Evolutionary conservation across 2,329 filamentous ascomycete species (phyloP).

Genomic region (Fusarium drepaniforme): DNA sequence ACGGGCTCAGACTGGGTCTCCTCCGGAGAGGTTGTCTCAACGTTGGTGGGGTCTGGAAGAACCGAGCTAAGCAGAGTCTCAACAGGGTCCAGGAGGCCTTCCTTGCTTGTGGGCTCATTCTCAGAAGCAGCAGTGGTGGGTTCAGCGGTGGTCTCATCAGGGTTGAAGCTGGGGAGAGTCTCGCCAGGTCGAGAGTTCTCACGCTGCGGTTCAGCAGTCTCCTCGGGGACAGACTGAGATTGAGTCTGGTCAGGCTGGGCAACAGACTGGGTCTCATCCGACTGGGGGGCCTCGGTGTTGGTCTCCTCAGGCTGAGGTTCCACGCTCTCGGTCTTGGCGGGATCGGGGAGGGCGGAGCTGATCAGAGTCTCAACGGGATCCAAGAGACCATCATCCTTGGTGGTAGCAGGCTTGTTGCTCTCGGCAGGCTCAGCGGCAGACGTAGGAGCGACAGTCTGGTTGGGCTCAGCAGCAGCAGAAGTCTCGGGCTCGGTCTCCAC

Average conservation of each 20-base stretch:
- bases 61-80: slow-evolving; percentile 34
- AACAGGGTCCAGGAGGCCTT: slow-evolving; percentile 41
- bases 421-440: background rate
- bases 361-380: slow-evolving; percentile 38
- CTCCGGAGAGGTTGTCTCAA: slow-evolving; percentile 10
- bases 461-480: background rate
- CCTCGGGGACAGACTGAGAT: slow-evolving; percentile 19
- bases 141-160: slow-evolving; percentile 6
- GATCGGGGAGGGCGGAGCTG: slow-evolving; percentile 24
- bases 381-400: slow-evolving; percentile 25
- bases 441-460: background rate
- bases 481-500: too few species aligned
- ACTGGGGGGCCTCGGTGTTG: background rate
- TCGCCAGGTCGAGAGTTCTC: slow-evolving; percentile 23
- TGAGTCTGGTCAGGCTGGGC: slow-evolving; percentile 20
- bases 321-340: slow-evolving; percentile 21
- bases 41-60: slow-evolving; percentile 21
- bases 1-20: slow-evolving; percentile 7
- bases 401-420: slow-evolving; percentile 24
- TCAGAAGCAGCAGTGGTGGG: slow-evolving; percentile 23
- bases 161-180: slow-evolving; percentile 23
- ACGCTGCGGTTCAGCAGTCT: slow-evolving; percentile 29
- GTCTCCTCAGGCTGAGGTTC: slow-evolving; percentile 13
- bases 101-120: slow-evolving; percentile 21
- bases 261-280: slow-evolving; percentile 22